These are phyloP conservation scores for Talaromyces verruculosus DNA, from an alignment of 2,329 filamentous ascomycete genomes.

Conservation along the genomic window DNA sequence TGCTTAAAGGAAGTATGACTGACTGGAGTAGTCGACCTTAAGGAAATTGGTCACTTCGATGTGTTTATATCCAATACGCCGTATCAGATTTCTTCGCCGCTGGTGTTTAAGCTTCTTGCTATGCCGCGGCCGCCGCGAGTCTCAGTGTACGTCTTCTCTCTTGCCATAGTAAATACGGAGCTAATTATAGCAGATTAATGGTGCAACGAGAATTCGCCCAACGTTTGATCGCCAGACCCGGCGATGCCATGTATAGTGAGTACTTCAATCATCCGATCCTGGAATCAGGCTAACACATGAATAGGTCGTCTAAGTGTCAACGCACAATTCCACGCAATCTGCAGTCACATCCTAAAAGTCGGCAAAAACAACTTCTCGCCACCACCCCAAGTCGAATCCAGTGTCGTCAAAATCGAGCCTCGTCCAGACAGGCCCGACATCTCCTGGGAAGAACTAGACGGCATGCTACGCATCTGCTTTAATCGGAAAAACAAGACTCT, in stretches of 20 bases:
- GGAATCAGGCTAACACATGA: background rate
- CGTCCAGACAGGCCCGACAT: slow-evolving; percentile 84
- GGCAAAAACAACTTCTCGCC: slow-evolving; percentile 96
- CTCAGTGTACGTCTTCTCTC: slow-evolving; percentile 54
- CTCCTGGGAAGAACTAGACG: slow-evolving; percentile 93
- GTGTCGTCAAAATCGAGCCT: slow-evolving; percentile 84
- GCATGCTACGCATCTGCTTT: slow-evolving; percentile 78
- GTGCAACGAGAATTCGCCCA: slow-evolving; percentile 95
- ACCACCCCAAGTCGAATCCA: slow-evolving; percentile 87
- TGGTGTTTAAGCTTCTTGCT: slow-evolving; percentile 86
- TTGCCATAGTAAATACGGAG: slow-evolving; percentile 56
- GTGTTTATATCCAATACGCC: slow-evolving; percentile 80
- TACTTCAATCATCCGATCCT: background rate
- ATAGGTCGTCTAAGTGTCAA: slow-evolving; percentile 77
- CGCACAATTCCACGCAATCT: slow-evolving; percentile 84
- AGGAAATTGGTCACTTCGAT: slow-evolving; percentile 57
- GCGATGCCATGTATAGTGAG: slow-evolving; percentile 78
- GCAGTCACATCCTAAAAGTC: slow-evolving; percentile 56
- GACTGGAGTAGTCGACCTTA: slow-evolving; percentile 22
- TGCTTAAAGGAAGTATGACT: too few species aligned
- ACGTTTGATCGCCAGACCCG: slow-evolving; percentile 81
- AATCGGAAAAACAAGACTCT: slow-evolving; percentile 89
- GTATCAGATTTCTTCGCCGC: slow-evolving; percentile 81
- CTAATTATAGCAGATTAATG: slow-evolving; percentile 83
- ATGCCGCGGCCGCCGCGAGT: slow-evolving; percentile 77